Evolutionary conservation across 768 basidiomycete genomes (phyloP), one percentile per base, ranked within the genome.

Genomic region (Termitomyces sp.): DNA sequence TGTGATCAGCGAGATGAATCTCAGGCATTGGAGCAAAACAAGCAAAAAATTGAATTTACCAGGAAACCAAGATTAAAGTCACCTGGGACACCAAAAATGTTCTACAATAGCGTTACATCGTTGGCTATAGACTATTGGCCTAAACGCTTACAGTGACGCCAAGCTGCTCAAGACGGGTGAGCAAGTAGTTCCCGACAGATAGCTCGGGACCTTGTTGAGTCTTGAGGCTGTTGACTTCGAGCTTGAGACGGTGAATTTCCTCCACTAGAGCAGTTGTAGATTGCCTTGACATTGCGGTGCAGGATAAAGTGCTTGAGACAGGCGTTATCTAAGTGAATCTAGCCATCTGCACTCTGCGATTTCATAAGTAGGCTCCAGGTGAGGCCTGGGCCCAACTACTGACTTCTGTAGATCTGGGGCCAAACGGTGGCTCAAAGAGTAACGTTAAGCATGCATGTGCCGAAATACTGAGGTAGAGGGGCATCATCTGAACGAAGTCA

Each of bases 121-220:
- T 47, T 24, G 12, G 5, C 1, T 21, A 17, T 10, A 15, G 21
- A 26, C 10, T 7, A 34, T 7, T 19, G 35, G n/a, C n/a, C 34
- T 35, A 6, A 22, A 46, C n/a, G n/a, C 75, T 41, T 64, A 81
- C 84, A 53, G 74, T 78, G 53, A 85, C 81, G 19, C 75, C 76
- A 30, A 87, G 74, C 60, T 87, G 83, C 14, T 74, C 76, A 45
- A 86, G 70, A 46, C 84, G 73, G 21, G 78, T 64, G 38, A 86
- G 73, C 38, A 86, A 72, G 58, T 85, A 86, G 38, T 79, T 65
- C 21, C 80, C 76, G 44, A 86, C 62, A 26, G 70, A 71, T 50
- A 82, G 76, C 17, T 77, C 26, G 26, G 26, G 26, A 28, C 26
- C 66, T 10, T 65, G 66, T 22, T 69, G 69, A 45, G 73, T 70